phyloP scores from a whole-genome alignment of 108 stramenopile genomes.

The Parmales sp. region DNA sequence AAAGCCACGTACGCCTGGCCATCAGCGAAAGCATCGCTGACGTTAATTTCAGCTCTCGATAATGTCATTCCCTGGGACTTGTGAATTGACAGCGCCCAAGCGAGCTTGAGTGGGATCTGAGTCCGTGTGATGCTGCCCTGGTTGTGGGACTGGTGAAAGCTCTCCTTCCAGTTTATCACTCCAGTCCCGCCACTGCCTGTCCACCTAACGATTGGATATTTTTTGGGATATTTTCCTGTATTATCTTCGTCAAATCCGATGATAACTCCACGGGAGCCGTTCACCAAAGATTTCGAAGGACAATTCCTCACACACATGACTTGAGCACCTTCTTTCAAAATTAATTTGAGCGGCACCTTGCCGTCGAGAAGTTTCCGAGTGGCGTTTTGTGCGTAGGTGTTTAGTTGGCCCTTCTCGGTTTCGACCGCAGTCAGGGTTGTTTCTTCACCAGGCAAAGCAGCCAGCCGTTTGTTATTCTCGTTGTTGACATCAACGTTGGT shows the following conservation, averaged over 20 bases:
- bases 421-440: background rate
- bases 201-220: background rate
- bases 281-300: constrained; percentile 30
- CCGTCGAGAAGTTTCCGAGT: background rate
- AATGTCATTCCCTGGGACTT: constrained; percentile 78
- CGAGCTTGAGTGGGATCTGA: constrained; percentile 58
- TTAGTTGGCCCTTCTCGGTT: background rate
- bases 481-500: constrained; percentile 52
- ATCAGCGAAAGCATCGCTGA: constrained; percentile 50
- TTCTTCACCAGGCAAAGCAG: background rate
- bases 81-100: constrained; percentile 70
- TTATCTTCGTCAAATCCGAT: constrained; percentile 33
- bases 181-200: background rate
- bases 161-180: constrained; percentile 19
- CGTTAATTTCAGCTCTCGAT: constrained; percentile 37
- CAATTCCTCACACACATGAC: constrained; percentile 45
- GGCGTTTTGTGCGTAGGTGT: background rate
- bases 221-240: background rate
- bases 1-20: constrained; percentile 82
- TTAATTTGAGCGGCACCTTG: background rate
- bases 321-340: constrained; percentile 17
- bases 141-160: constrained; percentile 15
- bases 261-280: constrained; percentile 63
- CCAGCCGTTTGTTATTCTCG: constrained; percentile 27
- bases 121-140: constrained; percentile 20